Percentiles rank a stretch among this genome's conserved stretches.
Evolutionary conservation across 2,329 filamentous ascomycete species (phyloP).

Genomic region (Arthroderma sp.): DNA sequence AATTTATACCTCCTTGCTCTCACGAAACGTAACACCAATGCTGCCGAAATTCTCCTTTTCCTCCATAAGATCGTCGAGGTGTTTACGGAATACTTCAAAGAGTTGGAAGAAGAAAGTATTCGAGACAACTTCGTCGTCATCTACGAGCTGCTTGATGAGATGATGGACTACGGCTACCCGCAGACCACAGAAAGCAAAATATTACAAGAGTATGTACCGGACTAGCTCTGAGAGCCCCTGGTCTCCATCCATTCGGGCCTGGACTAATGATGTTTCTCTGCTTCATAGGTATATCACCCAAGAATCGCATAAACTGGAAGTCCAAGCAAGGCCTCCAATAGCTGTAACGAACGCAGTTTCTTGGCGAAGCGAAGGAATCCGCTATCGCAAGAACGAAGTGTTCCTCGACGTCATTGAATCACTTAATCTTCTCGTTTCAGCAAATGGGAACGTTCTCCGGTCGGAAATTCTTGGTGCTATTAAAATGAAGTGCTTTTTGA

Average conservation of each 20-base stretch:
- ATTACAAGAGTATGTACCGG: conserved; percentile 57
- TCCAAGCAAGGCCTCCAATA: conserved; percentile 90
- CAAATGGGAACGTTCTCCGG: conserved; percentile 86
- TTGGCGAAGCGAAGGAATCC: conserved; percentile 94
- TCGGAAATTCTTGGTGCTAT: conserved; percentile 94
- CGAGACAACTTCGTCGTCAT: conserved; percentile 99
- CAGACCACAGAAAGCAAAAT: conserved; percentile 99
- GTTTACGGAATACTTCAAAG: conserved; percentile 99
- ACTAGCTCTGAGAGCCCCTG: not conserved
- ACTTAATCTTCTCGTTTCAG: conserved; percentile 85
- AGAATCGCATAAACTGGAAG: conserved; percentile 95
- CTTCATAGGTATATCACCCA: conserved; percentile 72
- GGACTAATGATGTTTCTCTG: conserved; percentile 1
- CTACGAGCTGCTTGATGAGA: conserved; percentile 96
- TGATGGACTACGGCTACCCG: conserved; percentile 99
- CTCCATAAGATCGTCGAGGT: conserved; percentile 97
- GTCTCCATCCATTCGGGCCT: not conserved
- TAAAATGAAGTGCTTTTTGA: conserved; percentile 99
- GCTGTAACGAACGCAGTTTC: conserved; percentile 97
- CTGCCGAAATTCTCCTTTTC: conserved; percentile 94
- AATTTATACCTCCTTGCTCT: conserved; percentile 96
- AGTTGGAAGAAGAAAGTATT: conserved; percentile 95
- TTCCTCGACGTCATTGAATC: conserved; percentile 97
- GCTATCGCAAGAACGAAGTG: conserved; percentile 98
- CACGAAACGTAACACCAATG: conserved; percentile 98